Base-by-base conservation (phyloP, 2,329 filamentous ascomycete species). In the Chaetoscypha palmicola region DNA sequence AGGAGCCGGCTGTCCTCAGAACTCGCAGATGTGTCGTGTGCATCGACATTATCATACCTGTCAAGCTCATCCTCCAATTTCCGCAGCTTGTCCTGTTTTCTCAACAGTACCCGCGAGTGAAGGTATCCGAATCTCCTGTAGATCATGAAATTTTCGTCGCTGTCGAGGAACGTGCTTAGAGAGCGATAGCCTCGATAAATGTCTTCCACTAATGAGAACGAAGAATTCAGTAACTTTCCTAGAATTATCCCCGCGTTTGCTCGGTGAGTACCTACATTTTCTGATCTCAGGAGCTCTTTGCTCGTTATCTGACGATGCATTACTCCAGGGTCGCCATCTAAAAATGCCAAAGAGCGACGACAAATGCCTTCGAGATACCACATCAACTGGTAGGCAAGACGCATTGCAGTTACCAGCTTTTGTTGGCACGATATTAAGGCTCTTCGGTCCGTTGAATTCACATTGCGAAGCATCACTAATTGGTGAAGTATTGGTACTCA, bases 61-160 rank as follows among this genome's bases (percentile, higher is more conserved):
- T 56, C 51, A 2, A 58, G 34, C 12, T 53, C 49, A 14, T 34
- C 28, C 43, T 58, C 55, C 5, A 58, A 36, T 11, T 34, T 22
- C 9, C 52, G 33, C 12, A 58, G 31, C 21, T 56, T 39, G 14
- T 55, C 52, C 32, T 58, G 55, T 34, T 49, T 54, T 11, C 45
- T 33, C 1, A 58, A 40, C 1, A 68, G 52, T 0, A 69, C 38
- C 1, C 68, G 58, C 0, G 64, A 53, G 35, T 68, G 65, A 0
- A 70, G 50, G 32, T 60, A 66, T 2, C 66, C 66, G 35, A 69
- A 70, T 1, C 66, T 55, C 4, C 67, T 59, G 46, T 65, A 70
- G 2, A 69, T 43, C 53, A 63, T 64, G 43, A 68, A 69, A 20
- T 60, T 58, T 5, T 67, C 62, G 45, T 67, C 63, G 45, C 66